phyloP scores from a whole-genome alignment of 768 basidiomycete genomes.

The Macrolepiota fuliginosa region DNA sequence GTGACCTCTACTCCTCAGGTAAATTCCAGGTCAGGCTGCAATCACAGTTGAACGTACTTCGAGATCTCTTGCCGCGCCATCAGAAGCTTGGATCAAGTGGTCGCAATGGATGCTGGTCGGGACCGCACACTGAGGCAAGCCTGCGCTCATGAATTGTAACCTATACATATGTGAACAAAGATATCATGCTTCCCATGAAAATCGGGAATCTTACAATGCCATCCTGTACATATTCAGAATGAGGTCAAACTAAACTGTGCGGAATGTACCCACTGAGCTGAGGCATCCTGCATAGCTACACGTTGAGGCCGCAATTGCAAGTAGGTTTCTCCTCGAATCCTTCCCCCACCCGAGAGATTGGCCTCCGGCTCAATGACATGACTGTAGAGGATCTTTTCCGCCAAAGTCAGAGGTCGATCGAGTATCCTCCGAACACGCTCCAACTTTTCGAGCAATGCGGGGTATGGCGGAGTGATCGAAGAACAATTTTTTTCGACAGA shows the following conservation, averaged over 20 bases:
- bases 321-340: conserved; percentile 83
- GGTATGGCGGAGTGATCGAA: conserved; percentile 85
- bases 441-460: conserved; percentile 66
- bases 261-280: conserved; percentile 66
- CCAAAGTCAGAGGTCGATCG: conserved; percentile 82
- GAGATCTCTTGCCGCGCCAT: conserved; percentile 84
- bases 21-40: background rate
- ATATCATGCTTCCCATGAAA: background rate
- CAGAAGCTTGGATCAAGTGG: conserved; percentile 92
- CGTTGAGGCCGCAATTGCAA: conserved; percentile 88
- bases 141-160: conserved; percentile 98
- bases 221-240: conserved; percentile 46
- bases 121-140: conserved; percentile 78
- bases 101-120: conserved; percentile 96
- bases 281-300: conserved; percentile 97
- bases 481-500: conserved; percentile 40
- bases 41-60: conserved; percentile 43
- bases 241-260: conserved; percentile 11
- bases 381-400: conserved; percentile 97
- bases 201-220: conserved; percentile 59
- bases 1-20: conserved; percentile 56
- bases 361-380: conserved; percentile 82
- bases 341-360: conserved; percentile 59
- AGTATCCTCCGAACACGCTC: conserved; percentile 66
- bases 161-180: conserved; percentile 30